phyloP scores from a whole-genome alignment of 768 basidiomycete genomes.

The Leccinum imitatum region DNA sequence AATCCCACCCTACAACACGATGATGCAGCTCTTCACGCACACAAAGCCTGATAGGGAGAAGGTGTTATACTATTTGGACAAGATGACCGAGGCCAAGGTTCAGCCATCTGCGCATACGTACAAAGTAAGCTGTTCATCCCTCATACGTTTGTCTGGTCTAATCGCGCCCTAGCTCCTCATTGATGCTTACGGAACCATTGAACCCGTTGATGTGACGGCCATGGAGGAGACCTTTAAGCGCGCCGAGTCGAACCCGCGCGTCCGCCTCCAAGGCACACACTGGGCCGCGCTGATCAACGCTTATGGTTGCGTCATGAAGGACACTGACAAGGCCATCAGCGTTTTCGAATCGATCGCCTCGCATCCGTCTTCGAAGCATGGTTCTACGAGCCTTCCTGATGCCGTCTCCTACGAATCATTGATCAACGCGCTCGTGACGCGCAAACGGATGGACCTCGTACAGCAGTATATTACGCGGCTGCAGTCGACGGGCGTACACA shows the following conservation, averaged over 20 bases:
- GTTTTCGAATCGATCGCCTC: constrained; percentile 73
- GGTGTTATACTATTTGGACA: constrained; percentile 72
- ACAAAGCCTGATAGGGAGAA: constrained; percentile 84
- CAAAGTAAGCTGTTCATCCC: constrained; percentile 54
- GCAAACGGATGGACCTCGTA: constrained; percentile 76
- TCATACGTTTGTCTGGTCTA: constrained; percentile 1
- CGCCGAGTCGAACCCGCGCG: constrained; percentile 38
- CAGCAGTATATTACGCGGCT: constrained; percentile 66
- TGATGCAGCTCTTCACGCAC: constrained; percentile 95
- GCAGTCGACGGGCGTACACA: constrained; percentile 61
- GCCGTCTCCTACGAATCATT: constrained; percentile 88
- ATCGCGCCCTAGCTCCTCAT: constrained; percentile 62
- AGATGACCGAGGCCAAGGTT: constrained; percentile 60
- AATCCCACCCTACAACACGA: constrained; percentile 95
- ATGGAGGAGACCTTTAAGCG: constrained; percentile 78
- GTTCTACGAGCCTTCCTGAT: constrained; percentile 53
- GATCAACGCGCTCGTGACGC: constrained; percentile 80
- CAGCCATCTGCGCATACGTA: constrained; percentile 89
- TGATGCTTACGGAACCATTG: constrained; percentile 83
- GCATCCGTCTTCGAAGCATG: constrained; percentile 43
- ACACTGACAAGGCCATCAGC: constrained; percentile 72
- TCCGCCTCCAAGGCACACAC: constrained; percentile 50
- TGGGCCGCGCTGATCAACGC: constrained; percentile 89
- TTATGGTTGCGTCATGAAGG: constrained; percentile 75
- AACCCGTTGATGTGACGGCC: constrained; percentile 69